Base-by-base conservation (phyloP, 2,329 filamentous ascomycete species). In the Cladosporium sp. region DNA sequence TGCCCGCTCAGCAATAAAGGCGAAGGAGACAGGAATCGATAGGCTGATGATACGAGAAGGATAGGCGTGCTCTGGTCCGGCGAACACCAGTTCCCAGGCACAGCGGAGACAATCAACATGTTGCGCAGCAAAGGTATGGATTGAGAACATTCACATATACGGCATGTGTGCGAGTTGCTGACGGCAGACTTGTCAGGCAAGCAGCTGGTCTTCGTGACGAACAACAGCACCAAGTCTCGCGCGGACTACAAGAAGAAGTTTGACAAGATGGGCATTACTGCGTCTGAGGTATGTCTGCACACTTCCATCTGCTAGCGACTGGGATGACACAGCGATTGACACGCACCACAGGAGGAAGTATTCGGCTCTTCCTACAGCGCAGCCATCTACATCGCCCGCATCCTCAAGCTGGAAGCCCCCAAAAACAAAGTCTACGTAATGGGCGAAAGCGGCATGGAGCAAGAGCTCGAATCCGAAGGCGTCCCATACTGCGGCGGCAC, bases 191-290 rank as follows among this genome's bases (percentile, higher is more conserved):
- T 1, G 26, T 33, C 68, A 95, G 93, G 92, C 76, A 99, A 99
- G 80, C 90, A 90, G 76, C 86, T 95, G 37, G 89, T 99, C 64
- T 99, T 99, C 76, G 95, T 99, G 62, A 99, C 95, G 49, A 99
- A 99, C 82, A 99, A 99, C 82, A 97, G 93, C 75, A 98, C 95
- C 65, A 99, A 99, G 78, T 97, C 94, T 12, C 90, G 95, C 65
- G 83, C 86, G 59, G 93, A 97, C 77, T 99, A 99, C 80, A 89
- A 91, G 78, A 92, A 94, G 82, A 99, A 98, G 76, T 89, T 99
- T 67, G 87, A 90, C 56, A 82, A 82, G 63, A 85, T 97, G 76
- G 91, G 90, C 56, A 97, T 99, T 73, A 89, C 90, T 1, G 89
- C 88, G 72, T 84, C 86, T 66, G 87, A 90, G 68, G 85, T 87